A percentile compares a stretch with the other conserved stretches of the same genome.
Conservation (phyloP, 2,329 filamentous ascomycete genomes). For the Davidsoniella neocaledoniae region DNA sequence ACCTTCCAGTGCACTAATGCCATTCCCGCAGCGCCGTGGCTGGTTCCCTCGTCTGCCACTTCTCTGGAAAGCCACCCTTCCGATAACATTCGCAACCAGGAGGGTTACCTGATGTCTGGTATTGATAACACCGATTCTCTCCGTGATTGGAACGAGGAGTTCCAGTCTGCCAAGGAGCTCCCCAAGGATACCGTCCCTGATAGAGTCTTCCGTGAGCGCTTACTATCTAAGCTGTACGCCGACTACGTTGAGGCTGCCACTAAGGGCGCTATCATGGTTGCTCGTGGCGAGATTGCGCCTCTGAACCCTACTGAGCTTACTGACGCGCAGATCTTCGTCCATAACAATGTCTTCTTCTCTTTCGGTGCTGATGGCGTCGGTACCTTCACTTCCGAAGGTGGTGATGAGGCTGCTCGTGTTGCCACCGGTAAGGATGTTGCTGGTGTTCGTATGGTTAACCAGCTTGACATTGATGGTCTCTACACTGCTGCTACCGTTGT, state of each 20-base stretch:
- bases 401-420: slow-evolving; percentile 87
- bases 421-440: slow-evolving; percentile 94
- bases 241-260: slow-evolving; percentile 95
- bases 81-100: slow-evolving; percentile 79
- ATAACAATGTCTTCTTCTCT: slow-evolving; percentile 99
- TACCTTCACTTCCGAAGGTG: slow-evolving; percentile 90
- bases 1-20: slow-evolving; percentile 94
- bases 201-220: slow-evolving; percentile 81
- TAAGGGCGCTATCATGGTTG: slow-evolving; percentile 79
- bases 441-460: slow-evolving; percentile 88
- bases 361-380: slow-evolving; percentile 95
- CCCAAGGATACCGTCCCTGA: slow-evolving; percentile 90
- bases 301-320: slow-evolving; percentile 84
- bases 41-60: slow-evolving; percentile 55
- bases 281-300: slow-evolving; percentile 78
- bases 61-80: slow-evolving; percentile 53
- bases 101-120: slow-evolving; percentile 77
- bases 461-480: slow-evolving; percentile 84
- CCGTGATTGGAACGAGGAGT: slow-evolving; percentile 97
- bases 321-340: slow-evolving; percentile 96
- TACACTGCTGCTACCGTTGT: slow-evolving; percentile 95
- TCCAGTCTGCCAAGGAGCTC: slow-evolving; percentile 89
- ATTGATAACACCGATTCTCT: slow-evolving; percentile 88
- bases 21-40: slow-evolving; percentile 81
- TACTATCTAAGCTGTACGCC: slow-evolving; percentile 90